Evolutionary conservation across 768 basidiomycete species (phyloP), one percentile per base, ranked within the genome.

Genomic region (Lentinula detonsa): DNA sequence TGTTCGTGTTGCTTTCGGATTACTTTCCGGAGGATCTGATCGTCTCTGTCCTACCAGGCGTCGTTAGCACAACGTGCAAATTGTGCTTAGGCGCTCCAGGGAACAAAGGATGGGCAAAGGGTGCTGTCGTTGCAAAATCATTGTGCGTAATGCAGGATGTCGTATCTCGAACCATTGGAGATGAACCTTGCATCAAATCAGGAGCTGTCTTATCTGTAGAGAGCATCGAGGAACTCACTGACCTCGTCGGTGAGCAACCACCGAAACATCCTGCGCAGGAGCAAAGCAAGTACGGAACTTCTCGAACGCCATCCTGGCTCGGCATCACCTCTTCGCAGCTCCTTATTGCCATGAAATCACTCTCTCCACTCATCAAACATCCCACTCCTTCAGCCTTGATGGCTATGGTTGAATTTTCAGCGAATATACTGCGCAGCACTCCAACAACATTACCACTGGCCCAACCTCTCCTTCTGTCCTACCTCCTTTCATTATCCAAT

Each of bases 31-130:
- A 80, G 43, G 64, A 73, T 48, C 64, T 84, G 4, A 59, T 79
- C 21, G 87, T 88, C 8, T 85, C 89, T 11, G 77, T 98, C 31
- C 75, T 98, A 33, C 95, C 95, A 1, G 95, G 95, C 1, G 81
- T 90, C 35, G 81, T 93, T 62, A 95, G 92, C 66, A 72, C 80
- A 16, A 88, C 90, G 83, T 82, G 82, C 33, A 92, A 87, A 67
- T 71, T 93, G 13, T 81, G 88, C 5, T 76, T 90, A 1, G 88
- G 84, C 9, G 70, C 73, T 16, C 73, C 77, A 4, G 72, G 76
- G 31, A 74, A 71, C 33, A 88, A 84, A 68, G 84, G 84, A 23
- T 93, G 89, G 86, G 81, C 87, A 7, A 86, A 84, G 63, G 90
- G 91, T 5, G 87, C 88, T 21, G 75, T 80, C 33, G 88, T 90